Percentiles rank a stretch among this genome's conserved stretches.
These are phyloP conservation scores for Spatholobus suberectus DNA, from an alignment of 306 rosid genomes.

Conservation along the genomic window DNA sequence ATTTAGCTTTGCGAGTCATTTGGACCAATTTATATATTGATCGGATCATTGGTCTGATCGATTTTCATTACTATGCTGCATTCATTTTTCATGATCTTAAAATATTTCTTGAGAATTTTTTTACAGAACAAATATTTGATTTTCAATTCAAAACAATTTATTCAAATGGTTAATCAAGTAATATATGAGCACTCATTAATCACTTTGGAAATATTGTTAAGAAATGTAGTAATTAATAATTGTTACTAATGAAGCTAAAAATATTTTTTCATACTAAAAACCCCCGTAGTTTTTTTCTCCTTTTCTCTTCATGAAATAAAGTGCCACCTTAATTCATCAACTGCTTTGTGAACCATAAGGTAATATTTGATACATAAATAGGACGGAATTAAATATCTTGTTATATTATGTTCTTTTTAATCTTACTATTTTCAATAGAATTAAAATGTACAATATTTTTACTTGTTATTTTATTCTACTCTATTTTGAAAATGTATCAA, in stretches of 20 bases:
- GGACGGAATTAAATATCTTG: background rate
- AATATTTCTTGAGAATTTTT: background rate
- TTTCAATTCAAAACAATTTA: background rate
- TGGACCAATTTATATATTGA: no score
- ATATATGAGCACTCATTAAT: background rate
- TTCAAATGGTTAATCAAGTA: background rate
- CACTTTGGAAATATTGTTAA: background rate
- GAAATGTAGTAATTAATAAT: background rate
- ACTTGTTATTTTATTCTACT: background rate
- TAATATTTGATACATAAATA: no score
- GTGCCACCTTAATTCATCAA: no score
- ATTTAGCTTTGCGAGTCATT: no score
- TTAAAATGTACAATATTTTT: no score
- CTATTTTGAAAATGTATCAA: no score
- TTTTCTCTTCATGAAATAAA: no score
- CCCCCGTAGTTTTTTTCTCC: no score
- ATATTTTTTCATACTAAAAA: no score
- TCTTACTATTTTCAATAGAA: background rate
- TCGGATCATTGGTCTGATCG: no score
- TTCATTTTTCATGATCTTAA: background rate
- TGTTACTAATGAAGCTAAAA: background rate
- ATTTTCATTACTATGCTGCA: no score
- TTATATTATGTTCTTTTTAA: background rate
- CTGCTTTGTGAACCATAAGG: background rate
- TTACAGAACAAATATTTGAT: background rate